phyloP scores from a whole-genome alignment of 495 filamentous ascomycete genomes.

The Alectoria sarmentosa region DNA sequence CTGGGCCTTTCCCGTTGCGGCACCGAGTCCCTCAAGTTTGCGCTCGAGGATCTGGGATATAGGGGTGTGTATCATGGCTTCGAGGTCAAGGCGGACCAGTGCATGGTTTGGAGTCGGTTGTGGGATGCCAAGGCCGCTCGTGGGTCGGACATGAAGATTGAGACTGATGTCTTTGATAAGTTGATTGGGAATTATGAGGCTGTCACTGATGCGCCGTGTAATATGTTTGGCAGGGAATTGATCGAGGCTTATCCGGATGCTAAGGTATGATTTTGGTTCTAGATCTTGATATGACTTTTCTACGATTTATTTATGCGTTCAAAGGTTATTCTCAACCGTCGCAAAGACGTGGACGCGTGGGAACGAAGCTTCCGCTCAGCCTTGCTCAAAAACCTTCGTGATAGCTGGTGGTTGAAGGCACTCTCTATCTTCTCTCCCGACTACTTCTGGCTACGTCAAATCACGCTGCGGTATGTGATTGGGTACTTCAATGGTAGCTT shows the following conservation, averaged over 20 bases:
- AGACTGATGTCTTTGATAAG: neutral
- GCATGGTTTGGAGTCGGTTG: neutral
- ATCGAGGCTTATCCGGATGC: neutral
- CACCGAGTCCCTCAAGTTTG: neutral
- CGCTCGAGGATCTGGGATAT: neutral
- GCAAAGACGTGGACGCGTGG: constrained; percentile 1
- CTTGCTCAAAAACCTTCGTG: neutral
- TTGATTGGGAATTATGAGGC: constrained; percentile 1
- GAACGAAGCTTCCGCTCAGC: neutral
- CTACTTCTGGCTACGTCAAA: constrained; percentile 1
- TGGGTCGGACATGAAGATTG: neutral
- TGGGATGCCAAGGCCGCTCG: neutral
- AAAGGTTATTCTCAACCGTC: neutral
- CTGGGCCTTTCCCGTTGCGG: neutral
- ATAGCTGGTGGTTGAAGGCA: neutral
- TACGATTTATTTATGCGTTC: neutral
- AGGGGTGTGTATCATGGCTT: neutral
- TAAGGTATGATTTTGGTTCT: neutral
- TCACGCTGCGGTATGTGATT: neutral
- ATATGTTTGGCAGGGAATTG: neutral
- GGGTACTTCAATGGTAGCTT: neutral
- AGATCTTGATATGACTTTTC: too few relatives aligned
- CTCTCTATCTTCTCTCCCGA: neutral
- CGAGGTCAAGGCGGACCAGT: neutral
- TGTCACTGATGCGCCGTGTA: neutral